These are phyloP conservation scores for Hyaloperonospora brassicae DNA, from an alignment of 352 stramenopile genomes.

Conservation along the genomic window DNA sequence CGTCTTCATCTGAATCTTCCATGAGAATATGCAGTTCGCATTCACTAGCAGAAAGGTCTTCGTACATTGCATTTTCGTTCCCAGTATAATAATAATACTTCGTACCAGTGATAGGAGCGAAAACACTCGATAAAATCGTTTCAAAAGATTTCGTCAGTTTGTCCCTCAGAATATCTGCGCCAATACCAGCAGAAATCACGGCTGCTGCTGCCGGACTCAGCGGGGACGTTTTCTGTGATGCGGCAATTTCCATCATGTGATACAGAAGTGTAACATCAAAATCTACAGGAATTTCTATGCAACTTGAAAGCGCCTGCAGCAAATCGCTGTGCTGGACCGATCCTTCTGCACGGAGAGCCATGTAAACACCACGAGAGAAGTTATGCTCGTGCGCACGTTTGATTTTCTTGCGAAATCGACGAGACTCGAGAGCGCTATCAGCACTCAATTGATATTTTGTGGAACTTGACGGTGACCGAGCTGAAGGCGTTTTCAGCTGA, in stretches of 20 bases:
- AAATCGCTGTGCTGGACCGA: slow-evolving; percentile 77
- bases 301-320: slow-evolving; percentile 80
- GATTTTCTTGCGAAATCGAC: slow-evolving; percentile 70
- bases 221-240: slow-evolving; percentile 20
- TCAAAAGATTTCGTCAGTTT: slow-evolving; percentile 69
- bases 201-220: slow-evolving; percentile 28
- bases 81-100: slow-evolving; percentile 83
- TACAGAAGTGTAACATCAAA: slow-evolving; percentile 84
- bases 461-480: slow-evolving; percentile 15
- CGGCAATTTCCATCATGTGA: slow-evolving; percentile 59
- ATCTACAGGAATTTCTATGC: slow-evolving; percentile 76
- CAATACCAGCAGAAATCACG: slow-evolving; percentile 36
- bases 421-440: slow-evolving; percentile 30
- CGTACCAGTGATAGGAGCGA: slow-evolving; percentile 57
- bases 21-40: slow-evolving; percentile 57
- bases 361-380: slow-evolving; percentile 82
- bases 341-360: slow-evolving; percentile 65
- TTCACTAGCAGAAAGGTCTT: slow-evolving; percentile 50
- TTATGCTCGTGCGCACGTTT: slow-evolving; percentile 84
- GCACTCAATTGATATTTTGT: slow-evolving; percentile 10
- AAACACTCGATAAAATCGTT: slow-evolving; percentile 46
- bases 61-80: slow-evolving; percentile 44
- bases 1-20: slow-evolving; percentile 45
- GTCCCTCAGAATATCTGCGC: slow-evolving; percentile 44
- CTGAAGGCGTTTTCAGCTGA: slow-evolving; percentile 16